phyloP scores from a whole-genome alignment of 2,329 filamentous ascomycete genomes.

The Paraconiothyrium sp. region DNA sequence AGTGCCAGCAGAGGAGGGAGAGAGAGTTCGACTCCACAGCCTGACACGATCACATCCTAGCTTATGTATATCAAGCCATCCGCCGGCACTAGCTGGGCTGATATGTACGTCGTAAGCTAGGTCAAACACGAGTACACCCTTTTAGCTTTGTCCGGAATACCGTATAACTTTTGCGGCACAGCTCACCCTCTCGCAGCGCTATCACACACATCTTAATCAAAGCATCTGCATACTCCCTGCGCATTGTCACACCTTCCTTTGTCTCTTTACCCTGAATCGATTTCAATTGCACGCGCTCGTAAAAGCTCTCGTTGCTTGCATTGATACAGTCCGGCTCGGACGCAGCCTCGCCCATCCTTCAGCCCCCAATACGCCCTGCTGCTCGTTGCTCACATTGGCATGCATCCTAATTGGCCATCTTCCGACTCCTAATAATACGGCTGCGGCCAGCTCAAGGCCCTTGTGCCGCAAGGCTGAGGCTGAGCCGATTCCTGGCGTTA shows the following conservation, averaged over 20 bases:
- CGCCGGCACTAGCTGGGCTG: not conserved
- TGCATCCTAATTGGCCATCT: not conserved
- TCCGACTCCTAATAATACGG: slow-evolving; percentile 6
- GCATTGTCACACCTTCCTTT: not conserved
- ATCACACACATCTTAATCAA: not conserved
- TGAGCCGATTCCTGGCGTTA: slow-evolving; percentile 11
- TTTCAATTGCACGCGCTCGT: no score
- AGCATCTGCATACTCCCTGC: not conserved
- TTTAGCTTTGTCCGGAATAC: not conserved
- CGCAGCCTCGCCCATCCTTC: slow-evolving; percentile 2
- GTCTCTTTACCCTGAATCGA: not conserved
- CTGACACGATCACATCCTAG: not conserved
- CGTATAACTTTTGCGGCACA: slow-evolving; percentile 6
- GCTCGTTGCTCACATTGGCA: not conserved
- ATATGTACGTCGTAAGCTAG: slow-evolving; percentile 8
- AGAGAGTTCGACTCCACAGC: not conserved
- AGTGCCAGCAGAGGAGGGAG: not conserved
- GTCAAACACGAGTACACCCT: not conserved
- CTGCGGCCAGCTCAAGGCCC: not conserved
- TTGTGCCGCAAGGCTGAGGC: slow-evolving; percentile 40
- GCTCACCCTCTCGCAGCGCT: not conserved
- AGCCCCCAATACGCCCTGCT: slow-evolving; percentile 11
- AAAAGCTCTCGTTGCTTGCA: not conserved
- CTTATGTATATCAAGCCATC: slow-evolving; percentile 9
- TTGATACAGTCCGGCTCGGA: not conserved